A percentile compares a stretch with the other conserved stretches of the same genome.
Conservation (phyloP, 148 eudicot genomes). For the Tetragonia tetragonoides region DNA sequence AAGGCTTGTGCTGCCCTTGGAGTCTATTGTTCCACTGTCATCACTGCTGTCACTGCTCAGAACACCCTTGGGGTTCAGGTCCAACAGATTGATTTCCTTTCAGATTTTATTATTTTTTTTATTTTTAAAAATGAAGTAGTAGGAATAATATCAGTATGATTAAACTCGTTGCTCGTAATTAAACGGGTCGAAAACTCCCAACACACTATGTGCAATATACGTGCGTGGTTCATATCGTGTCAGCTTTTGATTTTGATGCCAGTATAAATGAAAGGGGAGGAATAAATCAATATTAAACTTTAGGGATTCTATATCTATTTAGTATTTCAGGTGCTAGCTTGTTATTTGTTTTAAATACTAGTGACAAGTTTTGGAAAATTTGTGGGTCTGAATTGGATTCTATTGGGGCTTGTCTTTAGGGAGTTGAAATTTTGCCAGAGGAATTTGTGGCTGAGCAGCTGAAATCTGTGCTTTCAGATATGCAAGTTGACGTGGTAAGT, state of each 20-base stretch:
- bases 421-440: slow-evolving; percentile 59
- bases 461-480: slow-evolving; percentile 75
- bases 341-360: neutral
- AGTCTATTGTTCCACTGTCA: slow-evolving; percentile 90
- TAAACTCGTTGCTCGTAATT: no score
- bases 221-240: no score
- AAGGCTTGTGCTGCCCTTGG: slow-evolving; percentile 87
- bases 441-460: slow-evolving; percentile 63
- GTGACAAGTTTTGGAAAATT: neutral
- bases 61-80: slow-evolving; percentile 97
- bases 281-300: no score
- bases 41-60: slow-evolving; percentile 92
- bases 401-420: slow-evolving; percentile 36
- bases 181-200: no score
- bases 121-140: neutral
- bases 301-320: neutral
- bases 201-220: no score
- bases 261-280: neutral
- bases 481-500: slow-evolving; percentile 90
- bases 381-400: slow-evolving; percentile 1
- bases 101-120: neutral
- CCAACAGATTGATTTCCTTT: neutral
- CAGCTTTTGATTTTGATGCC: neutral
- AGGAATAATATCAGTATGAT: neutral
- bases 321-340: neutral